These are phyloP conservation scores for Ophiostoma sp. DNA, from an alignment of 2,329 filamentous ascomycete species.

Conservation along the genomic window DNA sequence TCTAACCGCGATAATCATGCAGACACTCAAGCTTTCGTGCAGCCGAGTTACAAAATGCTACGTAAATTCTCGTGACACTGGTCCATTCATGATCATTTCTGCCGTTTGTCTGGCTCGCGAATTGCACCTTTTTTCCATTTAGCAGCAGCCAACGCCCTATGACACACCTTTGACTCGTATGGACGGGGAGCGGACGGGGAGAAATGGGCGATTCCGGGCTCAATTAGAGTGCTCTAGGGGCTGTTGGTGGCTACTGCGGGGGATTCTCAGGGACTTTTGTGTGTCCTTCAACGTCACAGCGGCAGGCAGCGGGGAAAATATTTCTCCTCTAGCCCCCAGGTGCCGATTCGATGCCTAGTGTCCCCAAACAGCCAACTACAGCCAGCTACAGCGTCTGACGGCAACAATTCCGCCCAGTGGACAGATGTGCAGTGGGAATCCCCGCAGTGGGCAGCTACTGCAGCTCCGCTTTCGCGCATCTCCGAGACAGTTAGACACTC, in stretches of 20 bases:
- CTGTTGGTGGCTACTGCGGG: neutral
- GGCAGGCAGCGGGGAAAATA: conserved; percentile 9
- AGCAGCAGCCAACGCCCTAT: neutral
- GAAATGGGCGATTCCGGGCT: neutral
- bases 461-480: conserved; percentile 2
- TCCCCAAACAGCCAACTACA: neutral
- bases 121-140: neutral
- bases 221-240: neutral
- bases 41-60: neutral
- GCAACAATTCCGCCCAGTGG: neutral
- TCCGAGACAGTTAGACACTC: neutral
- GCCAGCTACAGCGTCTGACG: neutral
- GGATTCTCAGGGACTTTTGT: neutral
- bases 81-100: neutral
- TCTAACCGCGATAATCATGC: neutral
- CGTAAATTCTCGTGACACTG: neutral
- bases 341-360: neutral
- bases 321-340: conserved; percentile 1
- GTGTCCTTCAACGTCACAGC: neutral
- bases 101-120: neutral
- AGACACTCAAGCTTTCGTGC: neutral
- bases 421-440: neutral
- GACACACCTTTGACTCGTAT: neutral
- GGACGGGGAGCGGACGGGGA: neutral
- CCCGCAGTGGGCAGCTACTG: neutral